Evolutionary conservation across 2,329 filamentous ascomycete genomes (phyloP).

Genomic region (Microsporum ferrugineum): DNA sequence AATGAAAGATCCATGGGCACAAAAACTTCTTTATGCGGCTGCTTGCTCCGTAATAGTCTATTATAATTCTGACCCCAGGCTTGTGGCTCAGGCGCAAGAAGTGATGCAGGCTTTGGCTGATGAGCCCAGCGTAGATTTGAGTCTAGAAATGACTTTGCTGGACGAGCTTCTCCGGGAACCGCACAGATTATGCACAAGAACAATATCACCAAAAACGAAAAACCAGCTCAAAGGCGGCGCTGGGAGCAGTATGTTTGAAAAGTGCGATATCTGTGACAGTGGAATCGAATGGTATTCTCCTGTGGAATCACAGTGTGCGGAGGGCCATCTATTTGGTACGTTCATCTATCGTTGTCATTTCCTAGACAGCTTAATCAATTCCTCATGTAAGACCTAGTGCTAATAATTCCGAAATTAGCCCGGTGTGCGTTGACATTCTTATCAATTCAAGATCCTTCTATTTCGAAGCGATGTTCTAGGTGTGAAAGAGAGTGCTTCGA

Average conservation of each 20-base stretch:
- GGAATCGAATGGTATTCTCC: slow-evolving; percentile 39
- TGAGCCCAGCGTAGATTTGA: slow-evolving; percentile 22
- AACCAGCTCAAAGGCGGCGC: slow-evolving; percentile 16
- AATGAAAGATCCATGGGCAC: slow-evolving; percentile 16
- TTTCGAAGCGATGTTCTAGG: slow-evolving; percentile 44
- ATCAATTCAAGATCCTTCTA: slow-evolving; percentile 43
- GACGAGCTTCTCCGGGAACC: neutral
- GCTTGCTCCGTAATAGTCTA: slow-evolving; percentile 27
- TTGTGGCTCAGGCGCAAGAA: slow-evolving; percentile 19
- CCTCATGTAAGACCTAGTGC: neutral
- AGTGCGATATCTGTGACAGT: slow-evolving; percentile 43
- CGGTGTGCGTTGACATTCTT: slow-evolving; percentile 45
- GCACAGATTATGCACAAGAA: neutral
- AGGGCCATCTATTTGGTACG: slow-evolving; percentile 43
- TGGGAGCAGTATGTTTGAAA: slow-evolving; percentile 30
- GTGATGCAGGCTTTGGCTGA: slow-evolving; percentile 21
- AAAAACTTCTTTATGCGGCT: slow-evolving; percentile 27
- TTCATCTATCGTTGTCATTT: neutral
- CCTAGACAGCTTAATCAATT: neutral
- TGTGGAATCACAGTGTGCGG: slow-evolving; percentile 37
- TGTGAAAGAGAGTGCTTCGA: slow-evolving; percentile 36
- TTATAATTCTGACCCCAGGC: slow-evolving; percentile 14
- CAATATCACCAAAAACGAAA: slow-evolving; percentile 18
- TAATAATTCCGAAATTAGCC: slow-evolving; percentile 22
- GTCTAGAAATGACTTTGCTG: slow-evolving; percentile 25